Conservation (phyloP, 148 eudicot genomes). For the Chenopodium album region DNA sequence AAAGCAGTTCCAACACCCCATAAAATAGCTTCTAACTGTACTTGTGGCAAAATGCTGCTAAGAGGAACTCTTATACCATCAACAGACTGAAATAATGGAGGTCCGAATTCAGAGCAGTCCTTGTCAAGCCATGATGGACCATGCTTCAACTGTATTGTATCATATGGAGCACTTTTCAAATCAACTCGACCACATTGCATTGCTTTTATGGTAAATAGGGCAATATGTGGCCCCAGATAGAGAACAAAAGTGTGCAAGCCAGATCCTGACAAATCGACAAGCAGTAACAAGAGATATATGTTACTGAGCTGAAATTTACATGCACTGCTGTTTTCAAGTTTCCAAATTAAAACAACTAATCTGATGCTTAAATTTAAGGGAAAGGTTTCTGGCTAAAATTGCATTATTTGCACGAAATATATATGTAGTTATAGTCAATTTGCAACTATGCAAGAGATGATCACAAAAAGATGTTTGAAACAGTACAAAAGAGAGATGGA, state of each 20-base stretch:
- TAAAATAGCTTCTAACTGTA: constrained; percentile 84
- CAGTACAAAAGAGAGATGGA: neutral
- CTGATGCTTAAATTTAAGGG: neutral
- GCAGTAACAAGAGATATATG: neutral
- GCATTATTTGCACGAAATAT: neutral
- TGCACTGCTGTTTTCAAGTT: neutral
- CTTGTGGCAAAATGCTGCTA: constrained; percentile 85
- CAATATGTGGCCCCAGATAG: constrained; percentile 95
- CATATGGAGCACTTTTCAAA: constrained; percentile 89
- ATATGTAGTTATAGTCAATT: neutral
- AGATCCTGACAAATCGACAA: constrained; percentile 56
- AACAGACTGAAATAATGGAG: constrained; percentile 54
- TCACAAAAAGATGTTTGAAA: neutral
- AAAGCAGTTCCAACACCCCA: constrained; percentile 99
- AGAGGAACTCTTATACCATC: constrained; percentile 70
- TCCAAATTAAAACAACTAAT: neutral
- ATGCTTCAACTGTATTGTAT: constrained; percentile 81
- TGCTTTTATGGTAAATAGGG: constrained; percentile 91
- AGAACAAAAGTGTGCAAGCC: constrained; percentile 98
- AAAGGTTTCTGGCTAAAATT: neutral
- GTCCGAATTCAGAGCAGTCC: constrained; percentile 85
- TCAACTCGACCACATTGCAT: constrained; percentile 95
- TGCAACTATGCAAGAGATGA: neutral
- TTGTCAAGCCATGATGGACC: constrained; percentile 94
- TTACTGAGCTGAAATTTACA: neutral